Percentiles rank a stretch among this genome's conserved stretches.
These are phyloP conservation scores for Secale cereale DNA, from an alignment of 176 grass and related monocot genomes.

Conservation along the genomic window DNA sequence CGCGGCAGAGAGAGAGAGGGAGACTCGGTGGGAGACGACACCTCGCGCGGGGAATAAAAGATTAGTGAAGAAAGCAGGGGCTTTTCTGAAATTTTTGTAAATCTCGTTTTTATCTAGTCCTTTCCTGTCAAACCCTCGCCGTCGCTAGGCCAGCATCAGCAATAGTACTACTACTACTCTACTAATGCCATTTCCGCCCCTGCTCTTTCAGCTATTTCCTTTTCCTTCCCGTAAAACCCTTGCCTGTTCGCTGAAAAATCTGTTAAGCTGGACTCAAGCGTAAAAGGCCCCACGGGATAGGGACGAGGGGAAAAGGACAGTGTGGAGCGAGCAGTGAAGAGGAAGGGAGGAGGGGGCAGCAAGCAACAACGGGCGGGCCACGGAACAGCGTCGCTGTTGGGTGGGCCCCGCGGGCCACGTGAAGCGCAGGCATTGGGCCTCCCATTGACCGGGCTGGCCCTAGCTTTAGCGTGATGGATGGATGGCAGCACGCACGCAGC, in stretches of 20 bases:
- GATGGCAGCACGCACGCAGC: background rate
- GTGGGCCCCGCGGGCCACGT: constrained; percentile 25
- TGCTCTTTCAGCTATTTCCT: background rate
- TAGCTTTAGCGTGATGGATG: no score
- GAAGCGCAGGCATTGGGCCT: constrained; percentile 30
- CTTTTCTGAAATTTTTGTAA: constrained; percentile 49
- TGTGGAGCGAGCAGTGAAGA: constrained; percentile 6
- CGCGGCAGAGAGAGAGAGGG: background rate
- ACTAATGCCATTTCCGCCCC: background rate
- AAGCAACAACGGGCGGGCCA: constrained; percentile 15
- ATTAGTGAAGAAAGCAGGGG: background rate
- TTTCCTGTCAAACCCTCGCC: constrained; percentile 5
- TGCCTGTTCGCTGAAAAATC: background rate
- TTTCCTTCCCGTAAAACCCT: background rate
- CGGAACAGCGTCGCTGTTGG: constrained; percentile 19
- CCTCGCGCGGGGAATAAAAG: constrained; percentile 17
- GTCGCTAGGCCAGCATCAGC: background rate
- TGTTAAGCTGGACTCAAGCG: background rate
- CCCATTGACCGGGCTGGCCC: constrained; percentile 10
- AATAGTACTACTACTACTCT: background rate
- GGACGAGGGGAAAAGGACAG: background rate
- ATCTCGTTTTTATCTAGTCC: background rate
- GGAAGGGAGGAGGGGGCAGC: background rate
- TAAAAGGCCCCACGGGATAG: background rate
- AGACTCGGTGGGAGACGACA: background rate